Evolutionary conservation across 2,329 filamentous ascomycete species (phyloP), one percentile per base, ranked within the genome.

Genomic region (Phyllosticta capitalensis): DNA sequence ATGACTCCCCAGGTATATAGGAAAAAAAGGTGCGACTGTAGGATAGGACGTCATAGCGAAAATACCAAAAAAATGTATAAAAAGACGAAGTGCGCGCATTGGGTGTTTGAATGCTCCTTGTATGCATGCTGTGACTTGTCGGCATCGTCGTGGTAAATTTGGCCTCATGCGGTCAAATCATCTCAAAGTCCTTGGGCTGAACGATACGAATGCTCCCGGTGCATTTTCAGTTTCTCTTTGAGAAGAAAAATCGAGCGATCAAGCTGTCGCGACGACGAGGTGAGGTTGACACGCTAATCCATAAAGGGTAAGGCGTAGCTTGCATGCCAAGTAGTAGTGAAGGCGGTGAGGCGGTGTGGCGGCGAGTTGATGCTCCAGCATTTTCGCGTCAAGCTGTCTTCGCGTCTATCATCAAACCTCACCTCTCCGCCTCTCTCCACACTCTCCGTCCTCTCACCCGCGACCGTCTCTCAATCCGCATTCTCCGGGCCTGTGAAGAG

Each of bases 361-460:
- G 38, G 56, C 56, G 33, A 19, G 51, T 59, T 50, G 56, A 22
- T 54, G 56, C 56, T 59, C 56, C 56, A 59, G 56, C 56, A 59
- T 59, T 59, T 59, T 59, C 58, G 58, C 53, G 58, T 59, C 58
- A 22, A 24, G 22, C 52, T 26, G 26, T 21, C 52, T 55, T 17
- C 57, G 55, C 26, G 52, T 21, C n/a, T 14, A 38, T 12, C 38
- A 59, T 6, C 24, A 4, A 20, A 54, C 26, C 30, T 22, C 48
- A 26, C 6, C 38, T n/a, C n/a, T 3, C 17, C 4, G 14, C 14
- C 56, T 20, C 54, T 45, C 52, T 49, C 52, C 45, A 14, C 17
- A 14, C n/a, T 10, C 26, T 26, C 53, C 48, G 24, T 28, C 58
- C 55, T 52, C 53, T 26, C 53, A 17, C 53, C 24, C 28, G 30